These are phyloP conservation scores for Hericium alpestre DNA, from an alignment of 768 basidiomycete species.

Conservation along the genomic window DNA sequence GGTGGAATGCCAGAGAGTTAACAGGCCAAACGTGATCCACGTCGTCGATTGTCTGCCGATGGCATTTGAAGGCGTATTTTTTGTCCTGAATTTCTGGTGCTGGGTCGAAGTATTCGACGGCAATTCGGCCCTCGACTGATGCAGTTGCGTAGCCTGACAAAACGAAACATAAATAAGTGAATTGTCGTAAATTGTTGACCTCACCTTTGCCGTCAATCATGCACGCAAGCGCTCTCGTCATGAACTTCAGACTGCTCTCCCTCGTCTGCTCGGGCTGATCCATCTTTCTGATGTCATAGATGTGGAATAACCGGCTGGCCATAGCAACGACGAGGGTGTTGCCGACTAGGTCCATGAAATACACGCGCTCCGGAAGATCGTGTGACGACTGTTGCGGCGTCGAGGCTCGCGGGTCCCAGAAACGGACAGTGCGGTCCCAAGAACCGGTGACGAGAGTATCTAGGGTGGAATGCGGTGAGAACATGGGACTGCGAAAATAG, in stretches of 20 bases:
- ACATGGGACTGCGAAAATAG: neutral
- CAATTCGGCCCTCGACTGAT: slow-evolving; percentile 91
- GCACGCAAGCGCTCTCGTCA: slow-evolving; percentile 84
- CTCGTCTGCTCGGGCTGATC: slow-evolving; percentile 62
- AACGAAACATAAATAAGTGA: neutral
- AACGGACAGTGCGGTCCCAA: slow-evolving; percentile 82
- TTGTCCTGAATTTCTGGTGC: slow-evolving; percentile 66
- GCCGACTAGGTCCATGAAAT: slow-evolving; percentile 70
- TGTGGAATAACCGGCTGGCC: slow-evolving; percentile 83
- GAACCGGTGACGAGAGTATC: slow-evolving; percentile 76
- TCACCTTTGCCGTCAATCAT: slow-evolving; percentile 89
- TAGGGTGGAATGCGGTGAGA: slow-evolving; percentile 17
- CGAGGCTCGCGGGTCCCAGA: slow-evolving; percentile 74
- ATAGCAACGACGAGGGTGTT: slow-evolving; percentile 83
- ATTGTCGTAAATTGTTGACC: neutral
- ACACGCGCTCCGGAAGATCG: slow-evolving; percentile 73
- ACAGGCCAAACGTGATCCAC: slow-evolving; percentile 97
- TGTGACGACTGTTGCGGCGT: slow-evolving; percentile 46
- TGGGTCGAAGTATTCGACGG: slow-evolving; percentile 93
- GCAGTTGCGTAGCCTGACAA: slow-evolving; percentile 78
- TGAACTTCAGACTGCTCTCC: slow-evolving; percentile 90
- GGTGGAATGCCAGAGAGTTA: slow-evolving; percentile 91
- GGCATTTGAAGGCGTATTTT: slow-evolving; percentile 96
- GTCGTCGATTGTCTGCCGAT: slow-evolving; percentile 80
- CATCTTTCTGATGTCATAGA: slow-evolving; percentile 82